phyloP scores from a whole-genome alignment of 2,329 filamentous ascomycete genomes.

The Verticillium nonalfalfae region DNA sequence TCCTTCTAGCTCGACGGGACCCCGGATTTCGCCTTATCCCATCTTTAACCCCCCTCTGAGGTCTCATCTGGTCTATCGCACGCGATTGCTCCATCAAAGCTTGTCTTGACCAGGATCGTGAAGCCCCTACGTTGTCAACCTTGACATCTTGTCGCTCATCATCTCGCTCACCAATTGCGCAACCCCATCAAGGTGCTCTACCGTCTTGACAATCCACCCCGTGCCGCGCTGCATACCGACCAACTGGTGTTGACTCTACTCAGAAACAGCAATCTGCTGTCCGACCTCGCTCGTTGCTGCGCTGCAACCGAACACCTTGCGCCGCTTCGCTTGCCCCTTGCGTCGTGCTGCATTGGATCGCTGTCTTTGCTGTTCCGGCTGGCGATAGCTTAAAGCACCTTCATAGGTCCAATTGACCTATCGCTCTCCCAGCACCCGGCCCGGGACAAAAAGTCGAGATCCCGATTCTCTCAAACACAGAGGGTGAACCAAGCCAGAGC shows the following conservation, averaged over 20 bases:
- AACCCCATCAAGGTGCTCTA: background rate
- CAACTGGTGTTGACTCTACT: background rate
- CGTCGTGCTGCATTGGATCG: slow-evolving; percentile 7
- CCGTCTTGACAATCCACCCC: background rate
- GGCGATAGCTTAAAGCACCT: background rate
- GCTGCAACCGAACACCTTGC: slow-evolving; percentile 16
- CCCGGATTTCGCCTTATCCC: background rate
- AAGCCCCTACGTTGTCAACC: background rate
- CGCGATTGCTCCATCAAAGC: background rate
- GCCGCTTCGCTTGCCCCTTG: slow-evolving; percentile 12
- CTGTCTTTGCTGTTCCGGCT: slow-evolving; percentile 2
- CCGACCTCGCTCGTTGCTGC: background rate
- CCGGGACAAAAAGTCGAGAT: background rate
- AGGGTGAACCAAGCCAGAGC: background rate
- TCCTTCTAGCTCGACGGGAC: background rate
- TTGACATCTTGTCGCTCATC: background rate
- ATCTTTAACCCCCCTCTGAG: background rate
- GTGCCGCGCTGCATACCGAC: background rate
- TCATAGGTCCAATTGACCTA: background rate
- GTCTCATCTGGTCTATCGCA: background rate
- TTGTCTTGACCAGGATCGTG: background rate
- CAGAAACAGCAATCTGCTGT: background rate
- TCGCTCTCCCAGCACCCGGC: background rate
- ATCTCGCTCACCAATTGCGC: background rate
- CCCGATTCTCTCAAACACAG: background rate